Conservation (phyloP, 2,329 filamentous ascomycete species). For the Pseudocercospora macadamiae region DNA sequence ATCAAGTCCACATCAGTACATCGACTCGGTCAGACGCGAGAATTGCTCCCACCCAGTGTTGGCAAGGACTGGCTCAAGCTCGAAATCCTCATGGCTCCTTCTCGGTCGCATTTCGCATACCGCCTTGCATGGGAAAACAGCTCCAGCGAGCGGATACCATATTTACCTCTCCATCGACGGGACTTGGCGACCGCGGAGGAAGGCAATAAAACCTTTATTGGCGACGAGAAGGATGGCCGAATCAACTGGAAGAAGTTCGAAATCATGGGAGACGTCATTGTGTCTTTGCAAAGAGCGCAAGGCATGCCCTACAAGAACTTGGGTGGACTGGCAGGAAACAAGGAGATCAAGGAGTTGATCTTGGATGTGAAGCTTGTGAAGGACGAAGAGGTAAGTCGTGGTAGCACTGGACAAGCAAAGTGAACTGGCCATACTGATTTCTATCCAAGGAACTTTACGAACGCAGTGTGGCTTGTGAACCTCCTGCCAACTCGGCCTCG, state of each 20-base stretch:
- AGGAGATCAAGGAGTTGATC: slow-evolving; percentile 73
- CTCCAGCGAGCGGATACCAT: slow-evolving; percentile 85
- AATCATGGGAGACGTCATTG: slow-evolving; percentile 86
- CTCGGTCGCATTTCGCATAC: slow-evolving; percentile 92
- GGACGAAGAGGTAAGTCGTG: slow-evolving; percentile 77
- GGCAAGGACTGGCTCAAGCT: slow-evolving; percentile 86
- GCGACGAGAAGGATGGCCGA: slow-evolving; percentile 52
- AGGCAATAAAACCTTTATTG: slow-evolving; percentile 87
- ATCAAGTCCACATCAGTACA: slow-evolving; percentile 87
- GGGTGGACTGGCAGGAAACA: slow-evolving; percentile 56
- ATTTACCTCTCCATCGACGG: slow-evolving; percentile 83
- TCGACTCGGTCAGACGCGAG: slow-evolving; percentile 76
- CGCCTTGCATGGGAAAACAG: slow-evolving; percentile 98
- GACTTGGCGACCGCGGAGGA: slow-evolving; percentile 92
- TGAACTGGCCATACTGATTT: slow-evolving; percentile 20
- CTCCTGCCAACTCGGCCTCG: slow-evolving; percentile 40
- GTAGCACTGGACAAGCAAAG: not conserved
- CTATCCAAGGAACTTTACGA: slow-evolving; percentile 58
- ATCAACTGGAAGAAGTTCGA: slow-evolving; percentile 99
- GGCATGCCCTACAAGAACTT: slow-evolving; percentile 77
- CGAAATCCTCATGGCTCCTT: slow-evolving; percentile 88
- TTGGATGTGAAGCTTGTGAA: slow-evolving; percentile 79
- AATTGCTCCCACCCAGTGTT: slow-evolving; percentile 69
- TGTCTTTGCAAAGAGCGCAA: slow-evolving; percentile 91
- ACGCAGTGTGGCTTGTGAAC: slow-evolving; percentile 58